Conservation (phyloP, 1,284 basidiomycete genomes). For the Leccinum pachyderme region DNA sequence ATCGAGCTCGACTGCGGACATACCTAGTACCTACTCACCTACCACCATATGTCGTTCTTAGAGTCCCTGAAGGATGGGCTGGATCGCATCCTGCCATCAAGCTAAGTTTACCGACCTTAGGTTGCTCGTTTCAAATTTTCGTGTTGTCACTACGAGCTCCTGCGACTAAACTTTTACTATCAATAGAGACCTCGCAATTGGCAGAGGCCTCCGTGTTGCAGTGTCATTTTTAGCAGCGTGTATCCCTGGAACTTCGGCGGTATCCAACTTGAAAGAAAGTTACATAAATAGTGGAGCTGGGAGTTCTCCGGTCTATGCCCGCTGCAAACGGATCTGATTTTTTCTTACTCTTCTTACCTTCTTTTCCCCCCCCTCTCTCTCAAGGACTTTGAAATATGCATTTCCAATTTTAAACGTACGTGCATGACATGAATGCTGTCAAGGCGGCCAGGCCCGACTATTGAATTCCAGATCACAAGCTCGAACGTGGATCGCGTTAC, state of each 20-base stretch:
- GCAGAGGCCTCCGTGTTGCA: background rate
- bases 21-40: too few relatives aligned
- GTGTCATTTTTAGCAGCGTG: background rate
- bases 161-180: background rate
- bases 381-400: background rate
- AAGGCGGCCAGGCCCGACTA: background rate
- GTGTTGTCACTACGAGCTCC: background rate
- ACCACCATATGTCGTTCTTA: too few relatives aligned
- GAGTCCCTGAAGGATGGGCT: too few relatives aligned
- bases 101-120: background rate
- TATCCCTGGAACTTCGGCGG: background rate
- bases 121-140: background rate
- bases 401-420: background rate
- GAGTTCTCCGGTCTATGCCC: background rate
- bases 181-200: background rate
- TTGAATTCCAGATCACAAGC: background rate
- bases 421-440: background rate
- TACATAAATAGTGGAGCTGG: background rate
- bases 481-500: background rate
- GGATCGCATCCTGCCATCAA: too few relatives aligned
- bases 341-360: background rate
- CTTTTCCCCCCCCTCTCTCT: background rate
- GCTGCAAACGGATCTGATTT: background rate
- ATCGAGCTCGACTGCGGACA: too few relatives aligned
- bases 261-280: background rate